Base-by-base conservation (phyloP, 2,329 filamentous ascomycete genomes). In the Knoxdaviesia capensis region DNA sequence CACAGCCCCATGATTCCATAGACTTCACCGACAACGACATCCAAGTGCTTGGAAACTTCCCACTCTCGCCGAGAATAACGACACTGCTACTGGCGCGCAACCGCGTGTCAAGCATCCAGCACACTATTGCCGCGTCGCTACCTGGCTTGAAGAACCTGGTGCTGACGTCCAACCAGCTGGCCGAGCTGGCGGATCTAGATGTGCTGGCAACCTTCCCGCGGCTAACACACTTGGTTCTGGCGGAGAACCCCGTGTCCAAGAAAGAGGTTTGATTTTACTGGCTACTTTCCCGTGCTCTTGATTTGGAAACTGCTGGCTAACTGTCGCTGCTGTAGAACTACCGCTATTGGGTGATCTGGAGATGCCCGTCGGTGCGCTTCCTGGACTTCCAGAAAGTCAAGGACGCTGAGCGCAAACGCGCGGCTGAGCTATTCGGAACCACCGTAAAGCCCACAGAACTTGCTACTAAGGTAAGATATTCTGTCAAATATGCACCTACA, bases 21-120 rank as follows among this genome's bases (percentile, higher is more conserved):
- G 90, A 98, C 65, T 79, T 98, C 54, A 96, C 90, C 60, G 90
- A 98, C 68, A 98, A 98, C 61, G 87, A 94, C 61, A 88, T 98
- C 54, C 76, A 83, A 52, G 68, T 80, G 40, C 73, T 98, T 48
- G 80, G 78, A 49, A 94, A 94, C 64, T 94, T 98, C 58, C 90
- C 90, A 4, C 75, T 93, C 41, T 88, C 82, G 43, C 87, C 85
- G 38, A 81, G 90, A 51, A 69, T 96, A 53, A 81, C 76, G 51
- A 93, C 85, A 20, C 73, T 98, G 36, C 76, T 98, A 39, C 74
- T 94, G 43, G 86, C 86, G 42, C 78, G 86, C 49, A 98, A 98
- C 63, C 80, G 90, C 51, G 71, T 98, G 55, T 67, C 77, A 44
- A 74, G 71, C 54, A 87, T 98, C 55, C 84, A 94, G 58, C 66